These are phyloP conservation scores for Populus deltoides DNA, from an alignment of 345 rosid genomes.

Conservation along the genomic window DNA sequence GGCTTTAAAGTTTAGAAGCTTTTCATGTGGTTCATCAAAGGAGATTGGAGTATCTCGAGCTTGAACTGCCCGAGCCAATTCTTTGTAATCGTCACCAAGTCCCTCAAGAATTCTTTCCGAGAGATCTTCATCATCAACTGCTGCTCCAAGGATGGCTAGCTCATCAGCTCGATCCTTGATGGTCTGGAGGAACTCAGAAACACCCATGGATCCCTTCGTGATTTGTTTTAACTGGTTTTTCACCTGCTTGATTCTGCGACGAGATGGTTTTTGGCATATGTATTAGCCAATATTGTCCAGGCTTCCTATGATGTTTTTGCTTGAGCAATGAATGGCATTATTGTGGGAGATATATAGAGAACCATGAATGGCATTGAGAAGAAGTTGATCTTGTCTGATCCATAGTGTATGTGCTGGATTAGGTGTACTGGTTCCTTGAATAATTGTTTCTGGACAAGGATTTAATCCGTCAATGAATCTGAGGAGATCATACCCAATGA, in stretches of 20 bases:
- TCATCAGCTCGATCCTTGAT: neutral
- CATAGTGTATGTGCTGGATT: neutral
- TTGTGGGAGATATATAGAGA: neutral
- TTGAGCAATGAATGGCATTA: neutral
- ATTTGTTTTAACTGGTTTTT: neutral
- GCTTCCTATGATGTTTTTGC: neutral
- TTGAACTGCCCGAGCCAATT: neutral
- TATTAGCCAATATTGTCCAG: neutral
- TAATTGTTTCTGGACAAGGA: too few species aligned
- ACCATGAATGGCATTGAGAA: neutral
- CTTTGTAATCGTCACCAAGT: neutral
- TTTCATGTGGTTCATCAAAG: neutral
- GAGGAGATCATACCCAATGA: too few species aligned
- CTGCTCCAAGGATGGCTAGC: neutral
- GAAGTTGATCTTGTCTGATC: neutral
- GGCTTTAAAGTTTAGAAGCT: neutral
- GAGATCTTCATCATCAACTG: neutral
- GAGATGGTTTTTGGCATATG: neutral
- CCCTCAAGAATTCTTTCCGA: neutral
- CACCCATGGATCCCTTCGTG: neutral
- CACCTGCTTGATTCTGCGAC: neutral
- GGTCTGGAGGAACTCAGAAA: neutral
- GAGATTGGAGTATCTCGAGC: neutral
- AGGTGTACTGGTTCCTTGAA: too few species aligned
- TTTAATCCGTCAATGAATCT: too few species aligned